phyloP scores from a whole-genome alignment of 495 filamentous ascomycete genomes.

The Polyplosphaeria fusca region DNA sequence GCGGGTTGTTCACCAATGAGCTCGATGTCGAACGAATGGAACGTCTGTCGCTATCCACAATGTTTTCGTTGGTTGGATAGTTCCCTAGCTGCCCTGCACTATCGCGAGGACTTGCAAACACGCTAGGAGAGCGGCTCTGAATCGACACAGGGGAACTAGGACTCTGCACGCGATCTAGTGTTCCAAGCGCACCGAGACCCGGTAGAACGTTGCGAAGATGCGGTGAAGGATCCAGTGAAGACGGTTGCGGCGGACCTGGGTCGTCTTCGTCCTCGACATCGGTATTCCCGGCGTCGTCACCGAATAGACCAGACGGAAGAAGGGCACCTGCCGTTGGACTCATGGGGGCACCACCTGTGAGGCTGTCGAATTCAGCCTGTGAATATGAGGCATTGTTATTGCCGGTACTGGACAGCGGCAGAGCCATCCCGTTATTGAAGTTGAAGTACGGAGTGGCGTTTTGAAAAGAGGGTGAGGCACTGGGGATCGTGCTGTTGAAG shows the following conservation, averaged over 20 bases:
- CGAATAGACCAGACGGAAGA: constrained; percentile 43
- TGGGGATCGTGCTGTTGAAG: constrained; percentile 32
- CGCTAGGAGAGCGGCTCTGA: constrained; percentile 38
- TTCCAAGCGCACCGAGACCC: constrained; percentile 34
- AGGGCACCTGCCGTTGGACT: constrained; percentile 42
- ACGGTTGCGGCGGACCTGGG: constrained; percentile 15
- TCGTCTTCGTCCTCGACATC: constrained; percentile 28
- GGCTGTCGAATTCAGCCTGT: constrained; percentile 38
- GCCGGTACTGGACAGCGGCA: constrained; percentile 11
- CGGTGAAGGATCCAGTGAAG: constrained; percentile 18
- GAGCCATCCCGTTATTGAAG: constrained; percentile 41
- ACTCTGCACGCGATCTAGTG: constrained; percentile 30
- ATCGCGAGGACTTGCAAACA: constrained; percentile 42
- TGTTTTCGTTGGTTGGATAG: constrained; percentile 30
- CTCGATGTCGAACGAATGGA: constrained; percentile 41
- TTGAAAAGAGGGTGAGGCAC: constrained; percentile 31
- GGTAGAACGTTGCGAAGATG: constrained; percentile 22
- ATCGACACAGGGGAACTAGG: constrained; percentile 39
- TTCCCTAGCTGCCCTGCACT: constrained; percentile 37
- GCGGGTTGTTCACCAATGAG: constrained; percentile 26
- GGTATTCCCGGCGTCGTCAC: constrained; percentile 33
- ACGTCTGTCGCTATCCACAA: constrained; percentile 39
- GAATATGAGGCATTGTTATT: constrained; percentile 24
- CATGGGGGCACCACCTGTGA: constrained; percentile 43
- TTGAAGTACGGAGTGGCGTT: constrained; percentile 38